These are phyloP conservation scores for Suillus subalutaceus DNA, from an alignment of 768 basidiomycete genomes.

Conservation along the genomic window DNA sequence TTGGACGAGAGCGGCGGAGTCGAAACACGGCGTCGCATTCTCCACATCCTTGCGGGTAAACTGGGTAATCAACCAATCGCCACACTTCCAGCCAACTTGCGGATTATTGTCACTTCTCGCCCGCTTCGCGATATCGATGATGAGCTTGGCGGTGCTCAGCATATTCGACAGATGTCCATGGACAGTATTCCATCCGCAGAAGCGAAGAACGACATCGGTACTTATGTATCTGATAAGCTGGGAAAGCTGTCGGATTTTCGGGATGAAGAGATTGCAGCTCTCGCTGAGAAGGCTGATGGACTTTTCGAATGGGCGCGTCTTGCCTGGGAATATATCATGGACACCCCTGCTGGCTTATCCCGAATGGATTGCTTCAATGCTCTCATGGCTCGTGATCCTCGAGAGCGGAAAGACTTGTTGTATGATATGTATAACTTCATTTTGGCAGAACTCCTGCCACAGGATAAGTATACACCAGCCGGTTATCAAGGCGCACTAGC, in stretches of 20 bases:
- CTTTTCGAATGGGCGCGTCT: background rate
- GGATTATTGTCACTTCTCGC: conserved; percentile 14
- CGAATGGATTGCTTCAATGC: background rate
- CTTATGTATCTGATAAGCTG: background rate
- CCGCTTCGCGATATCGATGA: too few species aligned
- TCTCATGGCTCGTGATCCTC: background rate
- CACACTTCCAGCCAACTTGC: conserved; percentile 11
- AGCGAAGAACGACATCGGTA: background rate
- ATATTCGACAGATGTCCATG: background rate
- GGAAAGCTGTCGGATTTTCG: background rate
- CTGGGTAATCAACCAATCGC: background rate
- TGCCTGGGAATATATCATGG: background rate
- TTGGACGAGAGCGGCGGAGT: conserved; percentile 19
- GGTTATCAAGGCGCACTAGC: too few species aligned
- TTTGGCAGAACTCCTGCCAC: too few species aligned
- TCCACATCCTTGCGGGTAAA: conserved; percentile 12
- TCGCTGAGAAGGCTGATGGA: background rate
- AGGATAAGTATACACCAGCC: too few species aligned
- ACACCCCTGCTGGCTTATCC: background rate
- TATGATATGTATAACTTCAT: background rate
- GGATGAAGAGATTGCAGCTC: background rate
- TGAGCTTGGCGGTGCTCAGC: too few species aligned
- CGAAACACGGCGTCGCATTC: conserved; percentile 12
- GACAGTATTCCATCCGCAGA: background rate
- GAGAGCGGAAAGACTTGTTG: background rate